Conservation (phyloP, 176 grass and related monocot genomes). For the Musa troglodytarum region DNA sequence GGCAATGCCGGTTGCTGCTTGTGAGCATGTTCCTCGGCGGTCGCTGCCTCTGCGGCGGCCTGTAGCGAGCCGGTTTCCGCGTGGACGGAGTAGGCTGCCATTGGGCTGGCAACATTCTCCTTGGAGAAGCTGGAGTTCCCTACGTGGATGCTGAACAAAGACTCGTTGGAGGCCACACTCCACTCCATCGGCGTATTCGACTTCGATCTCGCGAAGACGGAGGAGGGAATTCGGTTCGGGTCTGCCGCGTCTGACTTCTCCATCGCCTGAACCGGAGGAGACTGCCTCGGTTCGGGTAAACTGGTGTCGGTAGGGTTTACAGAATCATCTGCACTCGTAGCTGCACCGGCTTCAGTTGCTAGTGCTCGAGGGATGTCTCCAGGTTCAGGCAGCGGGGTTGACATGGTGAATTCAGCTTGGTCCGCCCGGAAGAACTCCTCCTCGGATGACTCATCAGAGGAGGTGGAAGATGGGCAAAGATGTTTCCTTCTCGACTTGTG, state of each 20-base stretch:
- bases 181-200: constrained; percentile 40
- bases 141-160: constrained; percentile 65
- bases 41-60: neutral
- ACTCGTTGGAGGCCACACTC: constrained; percentile 75
- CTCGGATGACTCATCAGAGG: constrained; percentile 27
- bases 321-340: neutral
- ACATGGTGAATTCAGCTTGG: constrained; percentile 14
- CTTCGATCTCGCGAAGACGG: constrained; percentile 33
- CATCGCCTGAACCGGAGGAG: constrained; percentile 29
- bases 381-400: neutral
- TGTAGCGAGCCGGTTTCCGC: neutral
- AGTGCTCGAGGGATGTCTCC: neutral
- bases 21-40: neutral
- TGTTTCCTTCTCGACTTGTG: neutral
- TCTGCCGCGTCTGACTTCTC: constrained; percentile 30
- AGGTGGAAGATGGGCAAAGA: constrained; percentile 5
- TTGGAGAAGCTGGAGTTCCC: constrained; percentile 47
- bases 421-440: constrained; percentile 43
- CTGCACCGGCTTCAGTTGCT: neutral
- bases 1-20: constrained; percentile 5
- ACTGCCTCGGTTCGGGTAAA: constrained; percentile 10
- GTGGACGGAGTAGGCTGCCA: constrained; percentile 25
- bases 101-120: constrained; percentile 29
- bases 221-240: constrained; percentile 57
- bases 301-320: neutral